phyloP scores from a whole-genome alignment of 371 early-diverging fungal genomes.

The Circinella minor region DNA sequence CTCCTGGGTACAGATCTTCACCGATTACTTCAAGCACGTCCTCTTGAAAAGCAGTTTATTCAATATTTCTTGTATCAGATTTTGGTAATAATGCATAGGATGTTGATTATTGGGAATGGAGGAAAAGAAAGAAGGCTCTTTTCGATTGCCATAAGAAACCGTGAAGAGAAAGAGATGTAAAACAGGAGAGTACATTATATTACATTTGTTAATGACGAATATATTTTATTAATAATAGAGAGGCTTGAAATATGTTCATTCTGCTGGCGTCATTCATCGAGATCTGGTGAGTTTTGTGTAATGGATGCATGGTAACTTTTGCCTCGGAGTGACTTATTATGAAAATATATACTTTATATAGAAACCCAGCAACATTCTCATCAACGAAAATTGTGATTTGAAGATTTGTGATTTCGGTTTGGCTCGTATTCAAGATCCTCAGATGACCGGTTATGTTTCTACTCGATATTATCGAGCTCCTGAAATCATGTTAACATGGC shows the following conservation, averaged over 20 bases:
- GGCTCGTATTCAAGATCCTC: slow-evolving; percentile 91
- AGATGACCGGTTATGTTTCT: slow-evolving; percentile 96
- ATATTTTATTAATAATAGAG: slow-evolving; percentile 45
- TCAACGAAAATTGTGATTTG: slow-evolving; percentile 95
- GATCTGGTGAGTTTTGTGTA: slow-evolving; percentile 71
- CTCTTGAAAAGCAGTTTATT: slow-evolving; percentile 91
- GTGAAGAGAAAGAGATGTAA: too few species aligned
- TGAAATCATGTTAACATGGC: slow-evolving; percentile 99
- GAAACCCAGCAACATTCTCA: slow-evolving; percentile 96
- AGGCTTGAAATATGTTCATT: slow-evolving; percentile 92
- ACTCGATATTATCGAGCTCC: slow-evolving; percentile 99
- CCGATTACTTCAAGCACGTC: slow-evolving; percentile 85
- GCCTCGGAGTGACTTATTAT: neutral
- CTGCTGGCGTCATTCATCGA: slow-evolving; percentile 94
- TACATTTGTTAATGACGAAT: neutral
- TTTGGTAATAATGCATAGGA: slow-evolving; percentile 55
- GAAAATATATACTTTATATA: slow-evolving; percentile 17
- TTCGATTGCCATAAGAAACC: too few species aligned
- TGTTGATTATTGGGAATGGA: too few species aligned
- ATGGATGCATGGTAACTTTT: slow-evolving; percentile 8
- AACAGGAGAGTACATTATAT: too few species aligned
- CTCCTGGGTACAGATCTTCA: slow-evolving; percentile 93
- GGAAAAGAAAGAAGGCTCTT: neutral
- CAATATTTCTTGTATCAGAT: slow-evolving; percentile 97
- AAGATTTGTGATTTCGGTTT: slow-evolving; percentile 98